Conservation (phyloP, 371 early-diverging fungal species). For the Mucor plumbeus region DNA sequence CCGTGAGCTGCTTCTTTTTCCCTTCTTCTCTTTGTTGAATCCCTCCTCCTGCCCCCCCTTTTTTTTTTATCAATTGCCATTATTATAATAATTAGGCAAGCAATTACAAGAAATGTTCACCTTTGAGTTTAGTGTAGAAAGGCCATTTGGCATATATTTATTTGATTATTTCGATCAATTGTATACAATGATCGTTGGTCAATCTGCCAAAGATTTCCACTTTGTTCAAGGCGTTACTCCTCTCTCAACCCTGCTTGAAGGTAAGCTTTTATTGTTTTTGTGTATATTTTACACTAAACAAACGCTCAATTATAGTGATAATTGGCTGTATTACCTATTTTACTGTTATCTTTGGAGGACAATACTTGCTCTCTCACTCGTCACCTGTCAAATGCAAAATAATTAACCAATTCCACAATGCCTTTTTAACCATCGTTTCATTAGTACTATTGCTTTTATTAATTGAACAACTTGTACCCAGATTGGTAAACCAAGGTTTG, state of each 20-base stretch:
- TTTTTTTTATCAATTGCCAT: background rate
- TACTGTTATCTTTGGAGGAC: slow-evolving; percentile 70
- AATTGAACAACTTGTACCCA: slow-evolving; percentile 71
- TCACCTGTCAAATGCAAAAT: slow-evolving; percentile 63
- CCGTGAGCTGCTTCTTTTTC: background rate
- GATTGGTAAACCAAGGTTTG: slow-evolving; percentile 63
- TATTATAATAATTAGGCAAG: background rate
- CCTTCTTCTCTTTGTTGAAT: background rate
- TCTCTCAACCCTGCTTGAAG: slow-evolving; percentile 58
- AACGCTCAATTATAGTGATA: slow-evolving; percentile 35
- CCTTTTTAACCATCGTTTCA: slow-evolving; percentile 67
- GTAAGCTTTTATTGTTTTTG: slow-evolving; percentile 5
- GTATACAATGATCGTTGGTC: slow-evolving; percentile 50
- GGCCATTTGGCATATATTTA: slow-evolving; percentile 57
- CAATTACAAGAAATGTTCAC: slow-evolving; percentile 1
- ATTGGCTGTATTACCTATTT: slow-evolving; percentile 60
- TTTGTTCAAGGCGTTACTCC: slow-evolving; percentile 66
- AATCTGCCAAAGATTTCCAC: slow-evolving; percentile 45
- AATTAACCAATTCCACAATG: slow-evolving; percentile 74
- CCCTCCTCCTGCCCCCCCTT: background rate
- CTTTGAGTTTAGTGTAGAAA: slow-evolving; percentile 38
- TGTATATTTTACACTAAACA: no score
- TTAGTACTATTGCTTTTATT: slow-evolving; percentile 63
- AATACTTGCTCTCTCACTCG: slow-evolving; percentile 55
- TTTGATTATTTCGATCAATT: slow-evolving; percentile 45